Base-by-base conservation (phyloP, 2,329 filamentous ascomycete species). In the Dothistroma pini region DNA sequence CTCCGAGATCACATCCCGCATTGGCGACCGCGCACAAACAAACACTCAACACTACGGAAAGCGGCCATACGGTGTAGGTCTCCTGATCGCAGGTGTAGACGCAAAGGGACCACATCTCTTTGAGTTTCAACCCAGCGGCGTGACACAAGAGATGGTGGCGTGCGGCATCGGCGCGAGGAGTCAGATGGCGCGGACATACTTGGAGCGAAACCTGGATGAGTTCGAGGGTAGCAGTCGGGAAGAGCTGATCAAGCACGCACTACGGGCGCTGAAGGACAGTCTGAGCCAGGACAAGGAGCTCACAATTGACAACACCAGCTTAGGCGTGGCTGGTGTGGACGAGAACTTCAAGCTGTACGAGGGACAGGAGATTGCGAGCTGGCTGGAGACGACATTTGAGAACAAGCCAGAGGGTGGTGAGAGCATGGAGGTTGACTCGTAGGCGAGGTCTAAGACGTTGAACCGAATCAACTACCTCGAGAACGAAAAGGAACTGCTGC, bases 31-130 rank as follows among this genome's bases (percentile, higher is more conserved):
- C 78, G 95, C 95, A 54, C 95, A 99, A 83, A 89, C 89, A 74
- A 97, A 97, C 84, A 99, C 95, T 50, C 95, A 99, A 80, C 89
- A 96, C 75, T 97, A 97, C 81, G 93, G 93, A 75, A 93, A 91
- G 80, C 89, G 95, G 71, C 93, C 93, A 14, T 99, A 99, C 79
- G 93, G 93, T 73, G 93, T 99, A 7, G 93, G 95, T 12, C 82
- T 97, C 65, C 83, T 99, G 62, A 89, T 97, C 56, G 92, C 93
- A 0, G 95, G 95, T 66, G 91, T 97, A 57, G 95, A 99, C 76
- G 91, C 96, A 73, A 87, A 89, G 54, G 95, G 95, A 31, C 92
- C 95, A 44, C 95, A 99, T 80, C 85, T 99, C 65, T 99, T 96
- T 79, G 95, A 99, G 79, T 99, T 99, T 83, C 93, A 97, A 80